phyloP scores from a whole-genome alignment of 768 basidiomycete species.

The Trametes coccinea region DNA sequence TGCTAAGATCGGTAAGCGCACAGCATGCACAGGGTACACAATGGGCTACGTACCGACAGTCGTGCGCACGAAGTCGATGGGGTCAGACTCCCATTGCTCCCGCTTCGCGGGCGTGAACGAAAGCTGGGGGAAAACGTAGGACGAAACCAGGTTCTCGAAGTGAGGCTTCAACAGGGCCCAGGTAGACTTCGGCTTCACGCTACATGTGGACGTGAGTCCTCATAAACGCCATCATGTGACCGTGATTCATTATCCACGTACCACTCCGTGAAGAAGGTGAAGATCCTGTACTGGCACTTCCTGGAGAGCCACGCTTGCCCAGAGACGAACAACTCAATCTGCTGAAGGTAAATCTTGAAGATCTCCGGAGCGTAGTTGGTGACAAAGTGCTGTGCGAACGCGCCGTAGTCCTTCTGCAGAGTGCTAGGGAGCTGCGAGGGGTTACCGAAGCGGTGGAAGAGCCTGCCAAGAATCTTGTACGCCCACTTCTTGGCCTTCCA shows the following conservation, averaged over 20 bases:
- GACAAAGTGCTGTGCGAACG: constrained; percentile 79
- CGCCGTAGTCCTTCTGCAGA: constrained; percentile 65
- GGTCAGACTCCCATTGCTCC: constrained; percentile 78
- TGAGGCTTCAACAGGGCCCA: constrained; percentile 88
- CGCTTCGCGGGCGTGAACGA: constrained; percentile 70
- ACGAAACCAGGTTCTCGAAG: constrained; percentile 71
- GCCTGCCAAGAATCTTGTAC: constrained; percentile 71
- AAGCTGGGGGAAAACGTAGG: constrained; percentile 84
- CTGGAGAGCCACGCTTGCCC: constrained; percentile 77
- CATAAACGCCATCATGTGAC: constrained; percentile 2
- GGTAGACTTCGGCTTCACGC: constrained; percentile 91
- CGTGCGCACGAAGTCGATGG: constrained; percentile 77
- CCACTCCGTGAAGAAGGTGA: constrained; percentile 89
- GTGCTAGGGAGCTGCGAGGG: constrained; percentile 81
- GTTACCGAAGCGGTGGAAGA: constrained; percentile 88
- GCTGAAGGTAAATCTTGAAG: constrained; percentile 71
- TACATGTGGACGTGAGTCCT: constrained; percentile 32
- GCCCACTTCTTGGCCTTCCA: constrained; percentile 96
- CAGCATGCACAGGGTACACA: neutral
- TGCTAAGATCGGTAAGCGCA: constrained; percentile 27
- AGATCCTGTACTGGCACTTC: constrained; percentile 82
- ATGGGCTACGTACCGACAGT: constrained; percentile 57
- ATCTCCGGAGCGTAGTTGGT: constrained; percentile 84
- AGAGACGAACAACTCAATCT: constrained; percentile 72
- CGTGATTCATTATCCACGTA: constrained; percentile 30